A percentile compares a stretch with the other conserved stretches of the same genome.
These are phyloP conservation scores for Apiotrichum siamense DNA, from an alignment of 1,284 basidiomycete species.

Conservation along the genomic window DNA sequence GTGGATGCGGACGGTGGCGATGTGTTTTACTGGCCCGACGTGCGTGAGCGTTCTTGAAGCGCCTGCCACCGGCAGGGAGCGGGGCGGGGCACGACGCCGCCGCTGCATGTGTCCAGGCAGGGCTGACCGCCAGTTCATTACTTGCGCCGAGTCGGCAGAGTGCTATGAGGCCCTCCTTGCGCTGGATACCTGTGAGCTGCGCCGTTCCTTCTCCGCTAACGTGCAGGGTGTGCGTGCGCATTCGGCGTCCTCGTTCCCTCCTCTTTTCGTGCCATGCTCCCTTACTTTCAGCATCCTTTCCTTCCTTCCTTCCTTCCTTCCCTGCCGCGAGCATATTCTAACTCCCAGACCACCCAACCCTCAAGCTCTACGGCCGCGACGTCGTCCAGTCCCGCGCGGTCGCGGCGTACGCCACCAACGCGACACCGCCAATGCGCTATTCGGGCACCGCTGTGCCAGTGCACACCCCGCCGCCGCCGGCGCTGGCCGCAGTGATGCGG, in stretches of 20 bases:
- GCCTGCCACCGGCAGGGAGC: neutral
- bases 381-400: constrained; percentile 52
- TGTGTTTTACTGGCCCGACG: constrained; percentile 47
- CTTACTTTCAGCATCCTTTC: neutral
- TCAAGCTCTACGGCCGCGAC: constrained; percentile 53
- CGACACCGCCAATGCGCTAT: constrained; percentile 48
- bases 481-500: constrained; percentile 45
- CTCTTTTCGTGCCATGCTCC: neutral
- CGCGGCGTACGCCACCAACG: constrained; percentile 50
- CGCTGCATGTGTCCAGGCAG: too few relatives aligned
- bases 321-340: neutral
- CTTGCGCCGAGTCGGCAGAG: constrained; percentile 30
- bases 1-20: constrained; percentile 39
- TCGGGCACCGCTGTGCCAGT: constrained; percentile 48
- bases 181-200: constrained; percentile 46
- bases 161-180: constrained; percentile 48
- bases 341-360: constrained; percentile 49
- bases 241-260: too few relatives aligned
- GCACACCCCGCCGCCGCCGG: constrained; percentile 49
- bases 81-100: too few relatives aligned
- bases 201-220: neutral
- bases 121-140: constrained; percentile 42
- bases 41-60: constrained; percentile 5
- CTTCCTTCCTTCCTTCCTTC: neutral
- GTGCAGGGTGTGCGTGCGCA: constrained; percentile 36